These are phyloP conservation scores for Phytophthora syringae DNA, from an alignment of 352 stramenopile genomes.

Conservation along the genomic window DNA sequence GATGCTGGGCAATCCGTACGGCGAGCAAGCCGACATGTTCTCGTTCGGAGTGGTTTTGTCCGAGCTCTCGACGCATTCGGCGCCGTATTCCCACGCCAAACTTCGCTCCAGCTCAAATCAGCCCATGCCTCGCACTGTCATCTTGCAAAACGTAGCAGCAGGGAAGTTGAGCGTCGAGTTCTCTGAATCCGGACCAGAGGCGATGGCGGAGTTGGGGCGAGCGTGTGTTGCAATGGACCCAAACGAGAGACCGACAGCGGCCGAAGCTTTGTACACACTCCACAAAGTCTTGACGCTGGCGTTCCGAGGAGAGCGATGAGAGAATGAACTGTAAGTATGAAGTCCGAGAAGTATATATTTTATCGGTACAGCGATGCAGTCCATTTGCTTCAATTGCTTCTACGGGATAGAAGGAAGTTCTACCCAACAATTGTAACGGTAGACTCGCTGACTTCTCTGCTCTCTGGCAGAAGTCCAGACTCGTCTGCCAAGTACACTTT, in stretches of 20 bases:
- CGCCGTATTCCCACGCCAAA: conserved; percentile 9
- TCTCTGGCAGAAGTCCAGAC: too few relatives aligned
- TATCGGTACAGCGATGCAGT: too few relatives aligned
- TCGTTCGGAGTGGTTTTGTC: too few relatives aligned
- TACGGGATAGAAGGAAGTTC: too few relatives aligned
- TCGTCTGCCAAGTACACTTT: too few relatives aligned
- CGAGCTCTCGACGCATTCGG: conserved; percentile 15
- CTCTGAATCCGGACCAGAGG: conserved; percentile 8
- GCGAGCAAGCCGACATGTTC: too few relatives aligned
- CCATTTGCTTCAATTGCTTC: too few relatives aligned
- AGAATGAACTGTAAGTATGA: not conserved
- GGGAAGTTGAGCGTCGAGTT: conserved; percentile 40
- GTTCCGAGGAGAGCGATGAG: conserved; percentile 1
- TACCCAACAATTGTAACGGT: too few relatives aligned
- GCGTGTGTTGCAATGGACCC: conserved; percentile 37
- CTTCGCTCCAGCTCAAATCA: conserved; percentile 1
- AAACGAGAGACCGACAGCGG: conserved; percentile 28
- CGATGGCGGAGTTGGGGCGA: conserved; percentile 22
- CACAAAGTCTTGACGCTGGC: conserved; percentile 22
- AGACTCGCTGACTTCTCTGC: too few relatives aligned
- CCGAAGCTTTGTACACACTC: conserved; percentile 39
- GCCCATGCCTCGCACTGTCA: conserved; percentile 27
- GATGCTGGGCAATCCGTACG: too few relatives aligned
- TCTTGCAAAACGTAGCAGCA: conserved; percentile 44
- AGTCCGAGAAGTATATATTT: too few relatives aligned